Evolutionary conservation across 495 filamentous ascomycete species (phyloP).

Genomic region (Tirmania nivea): DNA sequence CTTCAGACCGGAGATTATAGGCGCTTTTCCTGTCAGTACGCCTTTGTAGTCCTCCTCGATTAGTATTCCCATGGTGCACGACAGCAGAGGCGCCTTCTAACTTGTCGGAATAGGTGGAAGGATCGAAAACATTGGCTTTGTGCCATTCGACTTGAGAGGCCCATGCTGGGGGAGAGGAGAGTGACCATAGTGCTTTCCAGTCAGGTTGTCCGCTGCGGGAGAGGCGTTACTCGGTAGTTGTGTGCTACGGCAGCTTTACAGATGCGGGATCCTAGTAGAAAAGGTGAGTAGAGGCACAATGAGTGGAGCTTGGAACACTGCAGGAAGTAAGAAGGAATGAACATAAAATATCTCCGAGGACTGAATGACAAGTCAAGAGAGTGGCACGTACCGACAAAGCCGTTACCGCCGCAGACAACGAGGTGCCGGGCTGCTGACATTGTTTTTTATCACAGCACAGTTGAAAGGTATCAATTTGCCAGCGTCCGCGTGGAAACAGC

Average conservation of each 20-base stretch:
- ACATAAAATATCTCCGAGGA: not conserved
- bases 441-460: no score
- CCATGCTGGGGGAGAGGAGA: constrained; percentile 54
- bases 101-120: constrained; percentile 48
- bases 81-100: constrained; percentile 59
- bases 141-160: constrained; percentile 64
- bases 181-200: constrained; percentile 56
- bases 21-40: constrained; percentile 60
- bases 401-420: constrained; percentile 80
- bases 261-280: constrained; percentile 32
- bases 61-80: constrained; percentile 84
- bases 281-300: constrained; percentile 63
- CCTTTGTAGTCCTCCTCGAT: constrained; percentile 96
- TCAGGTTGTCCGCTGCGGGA: constrained; percentile 52
- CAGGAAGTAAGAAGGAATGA: constrained; percentile 3
- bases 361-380: constrained; percentile 6
- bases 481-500: no score
- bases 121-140: constrained; percentile 65
- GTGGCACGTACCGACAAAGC: constrained; percentile 48
- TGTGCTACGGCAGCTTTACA: not conserved
- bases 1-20: constrained; percentile 47
- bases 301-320: constrained; percentile 34
- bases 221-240: not conserved
- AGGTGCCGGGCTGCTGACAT: constrained; percentile 21
- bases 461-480: no score